Evolutionary conservation across 352 stramenopile genomes (phyloP).

Genomic region (Phytophthora pseudosyringae): DNA sequence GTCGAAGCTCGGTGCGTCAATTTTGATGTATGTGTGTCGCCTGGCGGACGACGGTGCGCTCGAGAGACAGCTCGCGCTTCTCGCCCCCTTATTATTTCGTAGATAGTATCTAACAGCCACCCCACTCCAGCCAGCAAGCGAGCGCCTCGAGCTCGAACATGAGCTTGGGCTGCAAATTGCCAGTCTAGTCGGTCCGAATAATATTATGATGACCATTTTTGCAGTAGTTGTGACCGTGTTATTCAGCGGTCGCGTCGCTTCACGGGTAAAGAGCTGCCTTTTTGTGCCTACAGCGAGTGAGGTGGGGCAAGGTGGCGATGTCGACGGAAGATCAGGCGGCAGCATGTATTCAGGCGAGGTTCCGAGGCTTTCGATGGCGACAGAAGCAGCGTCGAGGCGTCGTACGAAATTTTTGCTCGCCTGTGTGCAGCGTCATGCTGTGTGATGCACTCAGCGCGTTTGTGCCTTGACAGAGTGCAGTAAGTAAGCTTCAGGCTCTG

Average conservation of each 20-base stretch:
- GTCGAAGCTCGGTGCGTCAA: slow-evolving; percentile 28
- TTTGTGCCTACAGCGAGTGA: neutral
- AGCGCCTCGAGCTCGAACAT: slow-evolving; percentile 14
- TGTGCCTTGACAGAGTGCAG: slow-evolving; percentile 39
- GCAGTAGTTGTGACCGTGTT: slow-evolving; percentile 9
- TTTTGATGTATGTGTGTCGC: slow-evolving; percentile 44
- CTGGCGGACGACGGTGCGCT: slow-evolving; percentile 29
- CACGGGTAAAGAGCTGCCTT: slow-evolving; percentile 7
- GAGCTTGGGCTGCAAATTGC: slow-evolving; percentile 27
- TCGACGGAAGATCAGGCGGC: slow-evolving; percentile 43
- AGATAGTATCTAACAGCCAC: slow-evolving; percentile 36
- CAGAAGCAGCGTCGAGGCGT: slow-evolving; percentile 35
- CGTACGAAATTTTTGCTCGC: slow-evolving; percentile 34
- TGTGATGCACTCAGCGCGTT: slow-evolving; percentile 1
- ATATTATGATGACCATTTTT: slow-evolving; percentile 35
- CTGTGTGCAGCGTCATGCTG: slow-evolving; percentile 6
- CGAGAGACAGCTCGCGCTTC: slow-evolving; percentile 10
- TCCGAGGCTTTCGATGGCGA: slow-evolving; percentile 49
- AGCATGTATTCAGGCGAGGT: slow-evolving; percentile 59
- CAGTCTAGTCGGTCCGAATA: slow-evolving; percentile 36
- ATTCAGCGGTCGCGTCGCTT: slow-evolving; percentile 36
- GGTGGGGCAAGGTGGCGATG: slow-evolving; percentile 3
- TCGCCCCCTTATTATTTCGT: slow-evolving; percentile 33
- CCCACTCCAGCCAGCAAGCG: slow-evolving; percentile 11
- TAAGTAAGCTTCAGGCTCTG: slow-evolving; percentile 61